A percentile compares a stretch with the other conserved stretches of the same genome.
These are phyloP conservation scores for Phalaenopsis hybrid DNA, from an alignment of 116 monocot species.

Conservation along the genomic window DNA sequence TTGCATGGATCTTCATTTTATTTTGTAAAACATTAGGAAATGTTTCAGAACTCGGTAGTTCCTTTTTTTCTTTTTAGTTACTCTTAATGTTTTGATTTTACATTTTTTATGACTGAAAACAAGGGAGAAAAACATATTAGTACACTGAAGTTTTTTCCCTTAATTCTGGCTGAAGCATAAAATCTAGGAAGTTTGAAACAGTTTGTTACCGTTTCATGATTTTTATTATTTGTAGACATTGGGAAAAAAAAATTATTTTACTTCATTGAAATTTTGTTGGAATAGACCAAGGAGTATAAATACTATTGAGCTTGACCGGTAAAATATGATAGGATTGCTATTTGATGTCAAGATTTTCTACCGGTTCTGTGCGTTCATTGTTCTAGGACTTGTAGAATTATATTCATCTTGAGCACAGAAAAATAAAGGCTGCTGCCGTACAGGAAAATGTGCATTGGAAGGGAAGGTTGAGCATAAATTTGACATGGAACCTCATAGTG, in stretches of 20 bases:
- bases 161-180: background rate
- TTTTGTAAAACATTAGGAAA: background rate
- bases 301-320: background rate
- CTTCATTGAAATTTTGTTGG: background rate
- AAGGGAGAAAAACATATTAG: background rate
- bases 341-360: background rate
- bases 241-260: background rate
- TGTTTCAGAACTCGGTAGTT: background rate
- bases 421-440: background rate
- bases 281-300: background rate
- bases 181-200: background rate
- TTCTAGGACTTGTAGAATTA: background rate
- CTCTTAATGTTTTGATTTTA: background rate
- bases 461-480: constrained; percentile 94
- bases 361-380: background rate
- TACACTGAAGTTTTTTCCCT: background rate
- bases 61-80: background rate
- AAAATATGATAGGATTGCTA: background rate
- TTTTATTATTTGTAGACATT: background rate
- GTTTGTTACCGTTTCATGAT: background rate
- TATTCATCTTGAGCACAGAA: background rate
- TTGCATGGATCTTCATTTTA: constrained; percentile 3
- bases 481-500: constrained; percentile 97
- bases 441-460: constrained; percentile 69
- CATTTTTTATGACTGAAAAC: background rate